Evolutionary conservation across 2,329 filamentous ascomycete genomes (phyloP).

Genomic region (Laburnicola sp.): DNA sequence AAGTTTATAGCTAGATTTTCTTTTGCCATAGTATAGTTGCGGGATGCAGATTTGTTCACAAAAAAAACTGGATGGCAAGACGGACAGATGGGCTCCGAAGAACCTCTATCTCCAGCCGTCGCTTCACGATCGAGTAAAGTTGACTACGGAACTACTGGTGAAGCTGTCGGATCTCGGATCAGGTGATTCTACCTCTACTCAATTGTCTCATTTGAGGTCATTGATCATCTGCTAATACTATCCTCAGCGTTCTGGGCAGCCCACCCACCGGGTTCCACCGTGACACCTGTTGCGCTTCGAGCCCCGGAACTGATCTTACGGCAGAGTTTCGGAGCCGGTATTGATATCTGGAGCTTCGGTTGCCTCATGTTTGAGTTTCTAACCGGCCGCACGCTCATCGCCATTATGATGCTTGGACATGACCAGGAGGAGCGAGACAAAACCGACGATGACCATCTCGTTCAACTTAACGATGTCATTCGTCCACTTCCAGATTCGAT

Average conservation of each 20-base stretch:
- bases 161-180: conserved; percentile 40
- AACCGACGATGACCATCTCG: conserved; percentile 36
- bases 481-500: conserved; percentile 30
- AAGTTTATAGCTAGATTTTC: too few species aligned
- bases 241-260: conserved; percentile 27
- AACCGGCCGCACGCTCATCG: conserved; percentile 26
- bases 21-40: too few species aligned
- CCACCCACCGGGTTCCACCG: conserved; percentile 23
- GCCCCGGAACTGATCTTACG: conserved; percentile 40
- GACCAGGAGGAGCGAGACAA: conserved; percentile 23
- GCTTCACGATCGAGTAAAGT: conserved; percentile 26
- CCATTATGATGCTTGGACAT: conserved; percentile 21
- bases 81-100: conserved; percentile 35
- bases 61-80: conserved; percentile 21
- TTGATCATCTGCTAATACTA: neutral
- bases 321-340: conserved; percentile 31
- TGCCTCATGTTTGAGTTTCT: conserved; percentile 41
- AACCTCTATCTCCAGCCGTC: conserved; percentile 34
- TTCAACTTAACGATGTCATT: conserved; percentile 27
- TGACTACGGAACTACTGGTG: conserved; percentile 24
- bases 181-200: conserved; percentile 8
- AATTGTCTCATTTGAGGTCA: too few species aligned
- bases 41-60: too few species aligned
- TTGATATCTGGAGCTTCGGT: conserved; percentile 42
- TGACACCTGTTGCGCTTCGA: conserved; percentile 30